phyloP scores from a whole-genome alignment of 1,284 basidiomycete genomes.

The Fomitopsis pinicola region DNA sequence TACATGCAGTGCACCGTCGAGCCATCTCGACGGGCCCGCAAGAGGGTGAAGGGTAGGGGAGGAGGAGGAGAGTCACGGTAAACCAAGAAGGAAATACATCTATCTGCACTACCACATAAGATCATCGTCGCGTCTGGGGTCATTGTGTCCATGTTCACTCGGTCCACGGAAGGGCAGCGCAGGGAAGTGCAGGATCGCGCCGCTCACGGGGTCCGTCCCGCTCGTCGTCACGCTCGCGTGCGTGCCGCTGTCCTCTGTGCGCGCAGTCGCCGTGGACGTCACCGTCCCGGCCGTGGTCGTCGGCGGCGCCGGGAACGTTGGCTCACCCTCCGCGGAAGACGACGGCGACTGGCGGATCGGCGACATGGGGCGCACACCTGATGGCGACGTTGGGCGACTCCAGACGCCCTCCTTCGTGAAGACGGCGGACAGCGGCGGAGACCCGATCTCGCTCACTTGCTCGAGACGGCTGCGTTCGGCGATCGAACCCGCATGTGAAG shows the following conservation, averaged over 20 bases:
- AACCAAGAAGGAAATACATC: background rate
- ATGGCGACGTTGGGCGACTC: slow-evolving; percentile 11
- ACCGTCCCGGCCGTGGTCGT: slow-evolving; percentile 20
- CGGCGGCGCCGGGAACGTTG: slow-evolving; percentile 9
- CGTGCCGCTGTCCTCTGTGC: slow-evolving; percentile 22
- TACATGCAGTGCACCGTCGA: background rate
- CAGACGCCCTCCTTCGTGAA: slow-evolving; percentile 14
- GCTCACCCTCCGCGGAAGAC: slow-evolving; percentile 4
- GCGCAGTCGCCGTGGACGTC: slow-evolving; percentile 20
- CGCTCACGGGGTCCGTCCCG: slow-evolving; percentile 31
- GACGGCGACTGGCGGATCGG: slow-evolving; percentile 8
- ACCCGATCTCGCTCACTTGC: slow-evolving; percentile 21
- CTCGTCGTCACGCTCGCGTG: slow-evolving; percentile 31
- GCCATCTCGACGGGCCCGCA: background rate
- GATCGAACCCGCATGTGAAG: slow-evolving; percentile 45
- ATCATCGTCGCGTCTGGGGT: slow-evolving; percentile 12
- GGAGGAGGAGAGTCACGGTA: background rate
- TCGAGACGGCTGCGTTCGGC: slow-evolving; percentile 30
- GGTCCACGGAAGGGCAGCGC: slow-evolving; percentile 23
- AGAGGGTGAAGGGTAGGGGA: background rate
- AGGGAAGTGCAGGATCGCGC: slow-evolving; percentile 28
- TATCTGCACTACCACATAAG: slow-evolving; percentile 11
- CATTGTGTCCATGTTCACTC: slow-evolving; percentile 9
- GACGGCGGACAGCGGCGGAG: slow-evolving; percentile 31
- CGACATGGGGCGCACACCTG: slow-evolving; percentile 1